These are phyloP conservation scores for Ophiostoma populinum DNA, from an alignment of 2,329 filamentous ascomycete genomes.

Conservation along the genomic window DNA sequence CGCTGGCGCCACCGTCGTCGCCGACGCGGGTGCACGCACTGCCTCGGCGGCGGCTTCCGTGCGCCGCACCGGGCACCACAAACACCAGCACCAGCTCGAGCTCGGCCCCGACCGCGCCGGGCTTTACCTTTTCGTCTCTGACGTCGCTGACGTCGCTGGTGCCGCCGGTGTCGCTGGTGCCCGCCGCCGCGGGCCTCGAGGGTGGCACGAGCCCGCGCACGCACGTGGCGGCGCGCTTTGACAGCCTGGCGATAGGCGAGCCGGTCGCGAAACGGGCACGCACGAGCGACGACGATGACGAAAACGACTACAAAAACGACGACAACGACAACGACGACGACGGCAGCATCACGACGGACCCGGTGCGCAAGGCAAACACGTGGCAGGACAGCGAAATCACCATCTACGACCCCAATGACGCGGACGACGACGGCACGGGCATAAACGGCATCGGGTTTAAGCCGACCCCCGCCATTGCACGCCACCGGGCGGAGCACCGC, in stretches of 20 bases:
- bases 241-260: constrained; percentile 25
- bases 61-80: too few relatives aligned
- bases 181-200: background rate
- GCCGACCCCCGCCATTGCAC: constrained; percentile 42
- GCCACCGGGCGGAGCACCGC: constrained; percentile 37
- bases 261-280: constrained; percentile 7
- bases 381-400: constrained; percentile 56
- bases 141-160: background rate
- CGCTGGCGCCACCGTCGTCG: background rate
- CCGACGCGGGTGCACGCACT: background rate
- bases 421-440: constrained; percentile 48
- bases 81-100: too few relatives aligned
- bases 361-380: constrained; percentile 40
- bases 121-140: constrained; percentile 1
- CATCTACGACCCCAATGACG: constrained; percentile 44
- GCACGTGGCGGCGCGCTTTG: constrained; percentile 33
- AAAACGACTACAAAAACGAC: constrained; percentile 16
- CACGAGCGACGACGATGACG: background rate
- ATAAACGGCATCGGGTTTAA: constrained; percentile 53
- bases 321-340: constrained; percentile 14
- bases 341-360: constrained; percentile 21
- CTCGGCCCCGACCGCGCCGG: background rate
- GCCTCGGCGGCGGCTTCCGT: too few relatives aligned
- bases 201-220: constrained; percentile 36
- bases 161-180: background rate